Evolutionary conservation across 805 yeast genomes (phyloP), one percentile per base, ranked within the genome.

Genomic region (Ogataea nitratoaversa): DNA sequence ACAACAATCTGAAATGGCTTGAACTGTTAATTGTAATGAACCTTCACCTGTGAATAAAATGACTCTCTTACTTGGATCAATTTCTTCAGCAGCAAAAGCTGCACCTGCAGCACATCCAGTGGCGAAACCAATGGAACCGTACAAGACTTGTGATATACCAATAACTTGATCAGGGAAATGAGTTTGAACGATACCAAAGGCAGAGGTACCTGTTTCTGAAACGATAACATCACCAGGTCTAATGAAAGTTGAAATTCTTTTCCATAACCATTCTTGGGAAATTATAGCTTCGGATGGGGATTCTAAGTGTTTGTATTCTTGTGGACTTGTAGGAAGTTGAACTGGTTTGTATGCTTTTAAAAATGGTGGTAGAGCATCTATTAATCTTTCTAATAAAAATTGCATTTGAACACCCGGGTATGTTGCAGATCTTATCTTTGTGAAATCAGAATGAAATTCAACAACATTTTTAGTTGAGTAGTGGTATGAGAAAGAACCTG

Each of bases 401-500:
- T 79, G 78, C 83, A 79, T 79, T 65, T 78, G 82, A 46, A 79
- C 79, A 57, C 83, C 84, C 52, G 82, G 82, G 75, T 74, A 79
- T 32, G 77, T 74, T 43, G 84, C 85, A 57, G 67, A 72, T 63
- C 70, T 77, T 60, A 79, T 74, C 67, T 79, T 78, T 56, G 76
- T 73, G 68, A 76, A 70, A 66, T 79, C 83, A 16, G 84, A 78
- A 66, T 79, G 86, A 74, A 79, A 79, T 65, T 79, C 86, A 48
- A 79, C 78, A 54, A 79, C 71, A 68, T 79, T 79, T 66, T 74
- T 79, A 54, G 86, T 79, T 59, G 74, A 72, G 68, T 78, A 78
- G 40, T 81, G 73, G 68, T 79, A 79, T 29, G 84, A 77, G 71
- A 79, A 79, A 19, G 90, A 81, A 59, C 90, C 90, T 39, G 91